Base-by-base conservation (phyloP, 2,329 filamentous ascomycete genomes). In the Paraconiothyrium sp. region DNA sequence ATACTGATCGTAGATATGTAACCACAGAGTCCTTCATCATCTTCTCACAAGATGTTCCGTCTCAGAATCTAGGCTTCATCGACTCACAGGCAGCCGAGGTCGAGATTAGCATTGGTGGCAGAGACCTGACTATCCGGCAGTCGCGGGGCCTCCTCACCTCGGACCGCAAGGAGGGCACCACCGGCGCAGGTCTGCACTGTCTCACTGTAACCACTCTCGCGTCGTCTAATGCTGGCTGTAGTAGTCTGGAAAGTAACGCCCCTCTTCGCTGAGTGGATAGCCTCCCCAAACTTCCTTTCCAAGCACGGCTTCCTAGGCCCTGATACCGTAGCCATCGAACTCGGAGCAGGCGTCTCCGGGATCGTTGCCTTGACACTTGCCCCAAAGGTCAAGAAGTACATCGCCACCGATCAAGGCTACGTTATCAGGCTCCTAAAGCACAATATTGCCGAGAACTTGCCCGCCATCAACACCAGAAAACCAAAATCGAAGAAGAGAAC, bases 171-270 rank as follows among this genome's bases (percentile, higher is more conserved):
- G 89, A 85, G 13, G 91, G 90, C 1, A 93, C 91, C 1, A 93
- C 91, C 1, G 90, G 91, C 49, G 91, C 91, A 73, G 88, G 86
- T 88, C 77, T 60, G 63, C 60, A 64, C 63, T 61, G 64, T 57
- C 65, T 66, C 59, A 61, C 62, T 62, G 58, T 58, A 60, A 63
- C 14, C 60, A 72, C 72, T 70, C 69, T 72, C 58, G 54, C 61
- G 67, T 70, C 73, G 47, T 41, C 68, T 67, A 65, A 67, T 24
- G n/a, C 30, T 11, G n/a, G 49, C 46, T 54, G 22, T 62, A 91
- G 93, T 97, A 20, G 83, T 98, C 9, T 99, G 95, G 95, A 93
- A 92, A 78, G 90, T 97, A 68, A 94, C 93, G 0, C 93, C 94
- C 9, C 83, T 89, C 48, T 89, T 98, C 73, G 92, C 94, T 24